Percentiles rank a stretch among this genome's conserved stretches.
Conservation (phyloP, 1,284 basidiomycete species). For the Tremellales sp. region DNA sequence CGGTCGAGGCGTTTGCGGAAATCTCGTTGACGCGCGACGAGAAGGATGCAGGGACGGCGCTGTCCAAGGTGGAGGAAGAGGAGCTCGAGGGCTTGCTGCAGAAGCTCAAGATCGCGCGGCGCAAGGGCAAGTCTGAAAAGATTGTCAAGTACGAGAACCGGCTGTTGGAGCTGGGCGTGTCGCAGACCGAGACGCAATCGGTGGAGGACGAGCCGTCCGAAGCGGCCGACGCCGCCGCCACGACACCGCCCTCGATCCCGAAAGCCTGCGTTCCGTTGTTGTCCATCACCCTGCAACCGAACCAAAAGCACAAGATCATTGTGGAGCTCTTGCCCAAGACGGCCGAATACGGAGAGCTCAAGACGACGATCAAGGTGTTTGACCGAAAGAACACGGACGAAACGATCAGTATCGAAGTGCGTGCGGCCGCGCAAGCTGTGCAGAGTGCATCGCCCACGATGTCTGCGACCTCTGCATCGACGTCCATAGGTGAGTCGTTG, state of each 20-base stretch:
- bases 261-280: slow-evolving; percentile 11
- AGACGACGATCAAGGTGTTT: slow-evolving; percentile 29
- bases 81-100: slow-evolving; percentile 53
- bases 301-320: slow-evolving; percentile 41
- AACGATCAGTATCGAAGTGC: slow-evolving; percentile 28
- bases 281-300: slow-evolving; percentile 34
- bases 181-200: background rate
- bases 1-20: slow-evolving; percentile 6
- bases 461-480: background rate
- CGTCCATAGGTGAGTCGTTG: background rate
- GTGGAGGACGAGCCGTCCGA: background rate
- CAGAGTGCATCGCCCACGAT: background rate
- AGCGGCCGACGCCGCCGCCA: background rate
- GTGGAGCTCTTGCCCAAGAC: slow-evolving; percentile 27
- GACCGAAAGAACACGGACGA: slow-evolving; percentile 47
- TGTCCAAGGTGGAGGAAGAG: slow-evolving; percentile 53
- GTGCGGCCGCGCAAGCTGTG: slow-evolving; percentile 2
- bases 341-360: background rate
- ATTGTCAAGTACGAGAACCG: slow-evolving; percentile 52
- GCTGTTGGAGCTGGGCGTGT: slow-evolving; percentile 49
- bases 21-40: slow-evolving; percentile 37
- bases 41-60: slow-evolving; percentile 39
- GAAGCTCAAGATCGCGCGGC: slow-evolving; percentile 53
- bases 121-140: slow-evolving; percentile 54
- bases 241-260: background rate